A percentile compares a stretch with the other conserved stretches of the same genome.
These are phyloP conservation scores for Penicillium sp. DNA, from an alignment of 2,329 filamentous ascomycete species.

Conservation along the genomic window DNA sequence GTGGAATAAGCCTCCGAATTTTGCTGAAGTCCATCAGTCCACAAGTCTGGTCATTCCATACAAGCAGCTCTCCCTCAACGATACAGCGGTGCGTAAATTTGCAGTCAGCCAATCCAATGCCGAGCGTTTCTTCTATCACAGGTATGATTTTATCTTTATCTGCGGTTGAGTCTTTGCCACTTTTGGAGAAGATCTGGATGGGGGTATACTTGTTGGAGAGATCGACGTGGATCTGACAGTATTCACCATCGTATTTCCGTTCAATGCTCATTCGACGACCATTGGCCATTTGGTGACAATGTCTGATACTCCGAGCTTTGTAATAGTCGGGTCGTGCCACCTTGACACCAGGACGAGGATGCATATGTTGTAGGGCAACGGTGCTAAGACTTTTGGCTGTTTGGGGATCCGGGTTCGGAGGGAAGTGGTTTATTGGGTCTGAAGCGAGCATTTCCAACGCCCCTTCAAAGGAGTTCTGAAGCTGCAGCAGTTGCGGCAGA, in stretches of 20 bases:
- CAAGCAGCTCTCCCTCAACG: conserved; percentile 77
- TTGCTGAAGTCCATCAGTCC: conserved; percentile 74
- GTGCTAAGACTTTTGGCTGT: conserved; percentile 29
- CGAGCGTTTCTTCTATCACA: conserved; percentile 63
- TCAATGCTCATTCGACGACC: conserved; percentile 68
- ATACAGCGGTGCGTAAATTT: conserved; percentile 66
- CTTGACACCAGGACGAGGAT: conserved; percentile 59
- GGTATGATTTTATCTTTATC: conserved; percentile 64
- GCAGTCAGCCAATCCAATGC: conserved; percentile 58
- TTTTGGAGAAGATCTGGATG: conserved; percentile 87
- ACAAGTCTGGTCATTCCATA: conserved; percentile 66
- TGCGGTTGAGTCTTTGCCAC: conserved; percentile 79
- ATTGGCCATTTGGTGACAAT: conserved; percentile 65
- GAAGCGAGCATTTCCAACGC: conserved; percentile 55
- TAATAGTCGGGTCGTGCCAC: conserved; percentile 63
- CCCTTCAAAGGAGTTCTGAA: conserved; percentile 65
- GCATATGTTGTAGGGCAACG: conserved; percentile 45
- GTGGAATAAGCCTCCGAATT: conserved; percentile 73
- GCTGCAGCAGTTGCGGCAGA: conserved; percentile 66
- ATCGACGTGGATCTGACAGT: conserved; percentile 83
- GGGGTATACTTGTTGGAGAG: conserved; percentile 52
- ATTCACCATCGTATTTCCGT: conserved; percentile 83
- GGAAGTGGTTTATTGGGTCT: conserved; percentile 36
- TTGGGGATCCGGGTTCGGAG: conserved; percentile 34
- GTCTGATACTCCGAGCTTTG: conserved; percentile 68